Evolutionary conservation across 805 yeast species (phyloP), one percentile per base, ranked within the genome.

Genomic region (Starmerella vaccinii): DNA sequence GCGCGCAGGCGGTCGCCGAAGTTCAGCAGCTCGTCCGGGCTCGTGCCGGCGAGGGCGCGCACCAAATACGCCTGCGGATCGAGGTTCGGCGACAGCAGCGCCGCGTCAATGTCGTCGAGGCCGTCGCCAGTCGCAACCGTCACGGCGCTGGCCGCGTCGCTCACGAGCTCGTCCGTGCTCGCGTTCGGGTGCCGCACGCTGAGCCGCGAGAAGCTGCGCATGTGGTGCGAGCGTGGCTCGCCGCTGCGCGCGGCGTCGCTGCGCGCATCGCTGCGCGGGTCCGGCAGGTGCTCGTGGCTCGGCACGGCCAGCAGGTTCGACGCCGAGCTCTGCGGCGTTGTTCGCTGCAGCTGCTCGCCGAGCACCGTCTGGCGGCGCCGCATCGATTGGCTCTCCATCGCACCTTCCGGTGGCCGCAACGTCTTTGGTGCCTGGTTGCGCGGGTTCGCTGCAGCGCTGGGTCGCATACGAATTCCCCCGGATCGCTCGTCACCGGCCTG

Each of bases 71-170:
- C 21, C n/a, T 19, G 49, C 22, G 59, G 51, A 34, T 58, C 47
- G 80, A 63, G 29, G 82, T 77, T 56, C 77, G 78, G 56, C 74
- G 76, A 58, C 77, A 83, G 35, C 84, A 83, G 61, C 24, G 51
- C 37, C n/a, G 53, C 24, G 34, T 57, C 58, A n/a, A 51, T 18
- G 15, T 76, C 76, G 57, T 78, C 74, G 6, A 39, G 22, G 26
- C 84, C 76, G 47, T 26, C 52, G 18, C 18, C 15, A 29, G 24
- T 27, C 7, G 42, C 32, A 5, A 27, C 46, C 5, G 51, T 41
- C 30, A 32, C 21, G 26, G 48, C 51, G 6, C 46, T 37, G 76
- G 76, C 27, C 65, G 33, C 43, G 37, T 53, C 53, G 18, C 45
- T 38, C 6, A 23, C 32, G 24, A 26, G 18, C 12, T 24, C 24